Evolutionary conservation across 768 basidiomycete genomes (phyloP).

Genomic region (Grammothele lineata): DNA sequence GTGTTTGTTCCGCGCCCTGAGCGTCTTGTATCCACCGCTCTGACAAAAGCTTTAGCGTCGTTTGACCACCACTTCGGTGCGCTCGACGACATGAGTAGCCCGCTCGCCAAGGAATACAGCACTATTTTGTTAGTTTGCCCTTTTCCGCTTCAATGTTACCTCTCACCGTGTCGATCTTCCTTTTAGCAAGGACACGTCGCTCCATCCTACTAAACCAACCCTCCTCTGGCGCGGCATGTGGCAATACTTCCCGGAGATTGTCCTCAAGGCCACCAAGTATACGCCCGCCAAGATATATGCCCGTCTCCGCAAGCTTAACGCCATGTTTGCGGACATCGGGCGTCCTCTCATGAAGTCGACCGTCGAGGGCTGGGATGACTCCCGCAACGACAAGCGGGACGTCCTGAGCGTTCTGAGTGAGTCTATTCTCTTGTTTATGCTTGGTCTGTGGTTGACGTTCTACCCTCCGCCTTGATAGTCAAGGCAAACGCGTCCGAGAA

Average conservation of each 20-base stretch:
- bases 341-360: not conserved
- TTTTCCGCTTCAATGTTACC: not conserved
- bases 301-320: conserved; percentile 1
- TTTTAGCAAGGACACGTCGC: not conserved
- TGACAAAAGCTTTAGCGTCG: not conserved
- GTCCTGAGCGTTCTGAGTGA: conserved; percentile 14
- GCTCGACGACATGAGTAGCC: conserved; percentile 2
- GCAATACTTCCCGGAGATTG: not conserved
- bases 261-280: not conserved
- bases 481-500: conserved; percentile 15
- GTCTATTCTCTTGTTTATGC: not conserved
- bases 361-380: not conserved
- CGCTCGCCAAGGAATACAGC: conserved; percentile 7
- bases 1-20: not conserved
- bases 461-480: not conserved
- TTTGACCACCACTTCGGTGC: conserved; percentile 6
- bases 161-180: not conserved
- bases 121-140: conserved; percentile 9
- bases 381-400: conserved; percentile 6
- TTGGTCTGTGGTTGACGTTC: too few species aligned
- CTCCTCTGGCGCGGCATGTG: not conserved
- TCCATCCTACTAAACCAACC: not conserved
- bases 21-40: not conserved
- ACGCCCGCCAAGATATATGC: conserved; percentile 1
- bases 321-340: conserved; percentile 4